These are phyloP conservation scores for Grosmannia penicillata DNA, from an alignment of 2,329 filamentous ascomycete species.

Conservation along the genomic window DNA sequence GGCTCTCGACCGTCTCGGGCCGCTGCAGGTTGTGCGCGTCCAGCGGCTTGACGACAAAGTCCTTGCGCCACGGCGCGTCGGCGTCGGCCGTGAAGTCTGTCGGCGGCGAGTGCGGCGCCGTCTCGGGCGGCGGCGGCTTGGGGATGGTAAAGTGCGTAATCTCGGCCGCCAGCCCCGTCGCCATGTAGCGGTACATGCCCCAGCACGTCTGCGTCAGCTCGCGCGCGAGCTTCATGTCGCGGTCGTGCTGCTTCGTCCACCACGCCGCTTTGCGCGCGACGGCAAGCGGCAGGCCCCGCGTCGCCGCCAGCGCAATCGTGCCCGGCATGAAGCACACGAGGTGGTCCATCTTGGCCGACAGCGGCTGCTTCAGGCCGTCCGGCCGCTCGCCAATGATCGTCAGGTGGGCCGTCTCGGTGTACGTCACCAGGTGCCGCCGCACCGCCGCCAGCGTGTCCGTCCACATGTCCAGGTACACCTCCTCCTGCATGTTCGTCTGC, in stretches of 20 bases:
- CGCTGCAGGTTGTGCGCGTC: slow-evolving; percentile 89
- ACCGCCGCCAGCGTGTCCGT: slow-evolving; percentile 70
- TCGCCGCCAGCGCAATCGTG: slow-evolving; percentile 80
- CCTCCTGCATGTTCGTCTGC: slow-evolving; percentile 77
- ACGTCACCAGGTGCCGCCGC: slow-evolving; percentile 83
- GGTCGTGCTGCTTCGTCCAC: slow-evolving; percentile 70
- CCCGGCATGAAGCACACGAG: slow-evolving; percentile 95
- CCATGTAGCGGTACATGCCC: slow-evolving; percentile 88
- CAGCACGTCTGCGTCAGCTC: slow-evolving; percentile 96
- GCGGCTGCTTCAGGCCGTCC: slow-evolving; percentile 45
- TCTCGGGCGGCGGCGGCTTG: slow-evolving; percentile 49
- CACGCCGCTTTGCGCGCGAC: slow-evolving; percentile 56
- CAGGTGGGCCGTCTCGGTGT: slow-evolving; percentile 63
- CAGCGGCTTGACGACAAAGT: slow-evolving; percentile 65
- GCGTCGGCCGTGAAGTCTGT: slow-evolving; percentile 36
- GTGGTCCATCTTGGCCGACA: slow-evolving; percentile 94
- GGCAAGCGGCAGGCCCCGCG: slow-evolving; percentile 59
- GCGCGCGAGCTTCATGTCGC: slow-evolving; percentile 72
- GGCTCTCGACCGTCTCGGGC: slow-evolving; percentile 87
- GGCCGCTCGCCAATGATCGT: slow-evolving; percentile 87
- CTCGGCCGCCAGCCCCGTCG: slow-evolving; percentile 83
- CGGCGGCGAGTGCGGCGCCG: slow-evolving; percentile 31
- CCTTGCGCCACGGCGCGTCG: slow-evolving; percentile 55
- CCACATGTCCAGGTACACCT: slow-evolving; percentile 87
- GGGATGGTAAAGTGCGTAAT: slow-evolving; percentile 81